Conservation (phyloP, 176 grass and related monocot genomes). For the Hyparrhenia diplandra region DNA sequence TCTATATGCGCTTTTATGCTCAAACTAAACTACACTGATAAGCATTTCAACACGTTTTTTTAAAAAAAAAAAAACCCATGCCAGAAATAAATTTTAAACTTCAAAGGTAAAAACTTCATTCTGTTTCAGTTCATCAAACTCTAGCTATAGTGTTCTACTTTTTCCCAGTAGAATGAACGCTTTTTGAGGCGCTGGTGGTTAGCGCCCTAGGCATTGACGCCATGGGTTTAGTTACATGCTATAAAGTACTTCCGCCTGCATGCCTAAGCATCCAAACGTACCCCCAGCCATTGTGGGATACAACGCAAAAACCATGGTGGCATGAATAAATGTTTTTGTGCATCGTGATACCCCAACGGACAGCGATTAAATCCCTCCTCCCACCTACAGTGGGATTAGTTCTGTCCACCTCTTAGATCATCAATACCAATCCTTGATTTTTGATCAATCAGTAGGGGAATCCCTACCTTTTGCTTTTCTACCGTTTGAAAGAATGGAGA, state of each 20-base stretch:
- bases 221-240: too few relatives aligned
- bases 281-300: too few relatives aligned
- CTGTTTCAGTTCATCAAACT: background rate
- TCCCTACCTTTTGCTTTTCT: too few relatives aligned
- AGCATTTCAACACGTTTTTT: background rate
- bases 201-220: too few relatives aligned
- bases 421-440: background rate
- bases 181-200: too few relatives aligned
- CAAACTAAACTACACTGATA: background rate
- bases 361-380: background rate
- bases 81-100: background rate
- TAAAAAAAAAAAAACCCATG: background rate
- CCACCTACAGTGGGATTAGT: background rate
- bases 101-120: background rate
- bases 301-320: too few relatives aligned
- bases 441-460: too few relatives aligned
- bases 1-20: background rate
- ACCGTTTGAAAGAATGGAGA: too few relatives aligned
- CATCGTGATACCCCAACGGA: background rate
- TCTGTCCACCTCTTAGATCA: background rate
- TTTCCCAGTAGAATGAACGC: background rate
- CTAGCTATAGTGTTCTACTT: background rate
- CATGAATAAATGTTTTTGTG: background rate
- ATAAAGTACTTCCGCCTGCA: too few relatives aligned
- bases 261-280: too few relatives aligned